Base-by-base conservation (phyloP, 2,329 filamentous ascomycete genomes). In the Talaromyces sp. region DNA sequence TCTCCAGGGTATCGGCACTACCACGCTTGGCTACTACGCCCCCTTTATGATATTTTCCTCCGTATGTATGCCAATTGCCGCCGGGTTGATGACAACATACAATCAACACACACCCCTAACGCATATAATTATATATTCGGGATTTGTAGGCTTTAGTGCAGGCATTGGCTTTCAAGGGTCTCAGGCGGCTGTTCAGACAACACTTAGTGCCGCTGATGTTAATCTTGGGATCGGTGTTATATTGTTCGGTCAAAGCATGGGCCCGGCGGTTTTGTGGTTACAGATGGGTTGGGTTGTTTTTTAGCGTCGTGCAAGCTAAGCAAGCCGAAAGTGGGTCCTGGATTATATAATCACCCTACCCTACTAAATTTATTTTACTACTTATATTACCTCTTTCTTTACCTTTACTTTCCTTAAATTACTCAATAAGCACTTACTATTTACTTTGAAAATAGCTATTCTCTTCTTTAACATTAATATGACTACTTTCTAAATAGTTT, bases 251-350 rank as follows among this genome's bases (percentile, higher is more conserved):
- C 66, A 68, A 55, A 59, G 61, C 7, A 61, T 71, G 3, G 68
- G 68, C 19, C 67, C 66, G 9, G 63, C 68, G 0, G 66, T 85
- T 0, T 84, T 84, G n/a, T n/a, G n/a, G n/a, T n/a, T n/a, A n/a
- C n/a, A n/a, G n/a, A n/a, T n/a, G n/a, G n/a, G n/a, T n/a, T n/a
- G n/a, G n/a, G n/a, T n/a, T n/a, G n/a, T n/a, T n/a, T n/a, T n/a
- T n/a, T n/a, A n/a, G n/a, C n/a, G n/a, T n/a, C n/a, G n/a, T n/a
- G n/a, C n/a, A n/a, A n/a, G n/a, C n/a, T n/a, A n/a, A n/a, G n/a
- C n/a, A n/a, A n/a, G n/a, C n/a, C n/a, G n/a, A n/a, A n/a, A n/a
- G n/a, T n/a, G n/a, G n/a, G n/a, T n/a, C n/a, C n/a, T n/a, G n/a
- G n/a, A n/a, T n/a, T n/a, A n/a, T n/a, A n/a, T n/a, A n/a, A n/a